Evolutionary conservation across 2,329 filamentous ascomycete species (phyloP).

Genomic region (Fusarium pseudoanthophilum): DNA sequence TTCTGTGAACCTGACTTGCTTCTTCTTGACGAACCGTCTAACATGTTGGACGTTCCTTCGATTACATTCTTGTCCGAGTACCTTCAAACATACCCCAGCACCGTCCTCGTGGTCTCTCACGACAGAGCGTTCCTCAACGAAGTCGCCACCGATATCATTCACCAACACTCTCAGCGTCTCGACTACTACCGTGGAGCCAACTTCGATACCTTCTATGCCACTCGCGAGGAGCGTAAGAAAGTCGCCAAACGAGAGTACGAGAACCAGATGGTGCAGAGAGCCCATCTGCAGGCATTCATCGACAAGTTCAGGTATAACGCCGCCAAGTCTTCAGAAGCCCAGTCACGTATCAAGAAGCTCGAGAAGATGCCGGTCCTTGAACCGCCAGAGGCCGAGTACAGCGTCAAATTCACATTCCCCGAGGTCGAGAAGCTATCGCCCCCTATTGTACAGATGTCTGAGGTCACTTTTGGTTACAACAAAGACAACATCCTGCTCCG

Average conservation of each 20-base stretch:
- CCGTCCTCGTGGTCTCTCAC: conserved; percentile 96
- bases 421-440: conserved; percentile 98
- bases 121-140: conserved; percentile 99
- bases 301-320: conserved; percentile 99
- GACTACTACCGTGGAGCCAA: conserved; percentile 99
- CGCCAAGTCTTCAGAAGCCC: conserved; percentile 96
- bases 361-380: conserved; percentile 96
- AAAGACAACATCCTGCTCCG: conserved; percentile 81
- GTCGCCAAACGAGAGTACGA: conserved; percentile 97
- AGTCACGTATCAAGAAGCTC: conserved; percentile 98
- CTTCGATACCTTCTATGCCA: conserved; percentile 97
- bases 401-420: conserved; percentile 95
- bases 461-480: conserved; percentile 89
- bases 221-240: conserved; percentile 96
- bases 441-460: conserved; percentile 97
- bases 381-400: conserved; percentile 92
- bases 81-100: conserved; percentile 92
- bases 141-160: conserved; percentile 98
- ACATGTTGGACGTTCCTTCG: conserved; percentile 99
- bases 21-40: conserved; percentile 97
- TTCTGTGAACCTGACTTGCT: conserved; percentile 98
- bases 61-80: conserved; percentile 98
- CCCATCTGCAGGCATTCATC: conserved; percentile 96
- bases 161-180: conserved; percentile 95
- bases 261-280: conserved; percentile 94